phyloP scores from a whole-genome alignment of 2,329 filamentous ascomycete genomes.

The Nannizzia gypsea region DNA sequence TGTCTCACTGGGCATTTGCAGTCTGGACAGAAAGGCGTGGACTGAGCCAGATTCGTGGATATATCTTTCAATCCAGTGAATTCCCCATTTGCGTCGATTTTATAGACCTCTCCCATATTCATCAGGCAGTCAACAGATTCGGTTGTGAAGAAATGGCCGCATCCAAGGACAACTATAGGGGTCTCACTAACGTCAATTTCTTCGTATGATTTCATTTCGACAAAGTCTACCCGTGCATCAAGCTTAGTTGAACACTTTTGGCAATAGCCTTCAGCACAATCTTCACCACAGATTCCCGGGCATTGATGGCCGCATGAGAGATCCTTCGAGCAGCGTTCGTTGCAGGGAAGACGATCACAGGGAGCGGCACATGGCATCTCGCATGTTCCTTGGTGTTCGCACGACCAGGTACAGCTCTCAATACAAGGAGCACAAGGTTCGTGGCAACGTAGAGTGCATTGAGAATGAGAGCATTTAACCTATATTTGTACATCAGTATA shows the following conservation, averaged over 20 bases:
- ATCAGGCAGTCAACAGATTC: constrained; percentile 51
- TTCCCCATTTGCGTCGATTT: constrained; percentile 17
- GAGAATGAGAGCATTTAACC: constrained; percentile 45
- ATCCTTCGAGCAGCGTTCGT: constrained; percentile 42
- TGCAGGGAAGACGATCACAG: constrained; percentile 56
- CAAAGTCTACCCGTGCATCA: constrained; percentile 43
- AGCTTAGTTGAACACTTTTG: constrained; percentile 41
- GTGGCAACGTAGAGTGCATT: constrained; percentile 44
- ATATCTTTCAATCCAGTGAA: constrained; percentile 19
- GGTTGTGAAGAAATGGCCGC: constrained; percentile 52
- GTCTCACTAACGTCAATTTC: constrained; percentile 48
- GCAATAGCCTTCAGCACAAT: constrained; percentile 43
- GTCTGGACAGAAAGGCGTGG: constrained; percentile 44
- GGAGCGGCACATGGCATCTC: constrained; percentile 53
- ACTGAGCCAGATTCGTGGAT: constrained; percentile 38
- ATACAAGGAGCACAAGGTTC: constrained; percentile 53
- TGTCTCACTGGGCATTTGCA: constrained; percentile 50
- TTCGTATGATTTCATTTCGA: constrained; percentile 43
- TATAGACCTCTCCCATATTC: constrained; percentile 34
- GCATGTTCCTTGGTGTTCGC: constrained; percentile 40
- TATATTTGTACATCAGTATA: constrained; percentile 35
- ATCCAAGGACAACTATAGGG: constrained; percentile 51
- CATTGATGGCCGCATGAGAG: constrained; percentile 53
- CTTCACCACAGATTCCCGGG: constrained; percentile 54
- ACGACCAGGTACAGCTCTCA: constrained; percentile 44